phyloP scores from a whole-genome alignment of 75 land plant genomes.

The Chamaecyparis obtusa region DNA sequence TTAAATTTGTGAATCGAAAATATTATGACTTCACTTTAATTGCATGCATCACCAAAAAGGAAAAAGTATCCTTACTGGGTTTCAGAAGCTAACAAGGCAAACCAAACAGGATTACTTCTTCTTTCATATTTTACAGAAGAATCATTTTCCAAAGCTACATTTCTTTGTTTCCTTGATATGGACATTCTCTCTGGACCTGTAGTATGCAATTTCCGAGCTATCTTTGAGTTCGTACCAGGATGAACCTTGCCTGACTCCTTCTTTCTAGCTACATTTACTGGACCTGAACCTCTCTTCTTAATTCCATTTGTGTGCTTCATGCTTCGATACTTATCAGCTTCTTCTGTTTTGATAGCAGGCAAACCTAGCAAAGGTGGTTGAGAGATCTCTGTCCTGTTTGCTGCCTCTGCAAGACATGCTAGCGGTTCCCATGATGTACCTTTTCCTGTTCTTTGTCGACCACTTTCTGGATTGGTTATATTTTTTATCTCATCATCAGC shows the following conservation, averaged over 20 bases:
- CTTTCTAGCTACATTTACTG: conserved; percentile 29
- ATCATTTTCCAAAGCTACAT: conserved; percentile 41
- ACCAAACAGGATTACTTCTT: conserved; percentile 70
- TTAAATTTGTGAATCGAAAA: conserved; percentile 3
- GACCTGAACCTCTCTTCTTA: conserved; percentile 31
- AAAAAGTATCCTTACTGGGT: conserved; percentile 52
- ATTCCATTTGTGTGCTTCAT: conserved; percentile 16
- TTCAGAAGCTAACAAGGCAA: conserved; percentile 71
- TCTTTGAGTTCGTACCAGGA: conserved; percentile 15
- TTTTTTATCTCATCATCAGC: conserved; percentile 7
- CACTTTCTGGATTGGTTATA: conserved; percentile 30
- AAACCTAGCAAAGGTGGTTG: conserved; percentile 30
- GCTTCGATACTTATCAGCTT: conserved; percentile 18
- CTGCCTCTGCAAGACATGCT: conserved; percentile 67
- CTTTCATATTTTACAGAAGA: conserved; percentile 27
- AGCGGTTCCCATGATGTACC: conserved; percentile 60
- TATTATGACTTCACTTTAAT: neutral
- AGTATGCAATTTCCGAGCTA: conserved; percentile 32
- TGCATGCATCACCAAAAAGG: neutral
- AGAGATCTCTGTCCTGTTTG: conserved; percentile 48
- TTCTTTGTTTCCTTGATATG: conserved; percentile 22
- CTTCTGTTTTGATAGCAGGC: conserved; percentile 33
- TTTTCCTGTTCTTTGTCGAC: conserved; percentile 26
- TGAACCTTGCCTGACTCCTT: conserved; percentile 21
- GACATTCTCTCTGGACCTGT: conserved; percentile 27